Conservation (phyloP, 78 protist genomes). For the Dictyostelium capitatum region DNA sequence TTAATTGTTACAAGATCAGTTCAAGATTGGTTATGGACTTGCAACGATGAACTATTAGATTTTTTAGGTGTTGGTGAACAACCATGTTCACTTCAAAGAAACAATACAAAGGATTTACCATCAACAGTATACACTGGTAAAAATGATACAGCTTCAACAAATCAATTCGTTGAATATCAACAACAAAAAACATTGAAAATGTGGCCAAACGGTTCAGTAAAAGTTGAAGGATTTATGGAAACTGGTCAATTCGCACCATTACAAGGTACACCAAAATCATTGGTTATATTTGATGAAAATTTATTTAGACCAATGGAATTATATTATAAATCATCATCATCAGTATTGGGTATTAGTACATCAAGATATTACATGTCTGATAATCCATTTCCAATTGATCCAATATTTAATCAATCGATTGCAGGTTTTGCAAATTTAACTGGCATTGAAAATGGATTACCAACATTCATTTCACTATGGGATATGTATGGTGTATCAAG, state of each 20-base stretch:
- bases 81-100: constrained; percentile 27
- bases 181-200: background rate
- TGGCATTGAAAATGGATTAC: background rate
- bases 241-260: constrained; percentile 63
- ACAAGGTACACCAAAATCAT: background rate
- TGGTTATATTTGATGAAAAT: constrained; percentile 57
- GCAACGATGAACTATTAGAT: constrained; percentile 19
- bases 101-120: constrained; percentile 8
- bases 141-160: background rate
- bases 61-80: background rate
- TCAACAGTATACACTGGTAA: constrained; percentile 60
- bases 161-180: constrained; percentile 11
- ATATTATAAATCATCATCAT: background rate
- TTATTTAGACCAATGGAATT: constrained; percentile 18
- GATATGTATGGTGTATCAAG: constrained; percentile 60
- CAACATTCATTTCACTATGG: constrained; percentile 50
- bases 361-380: constrained; percentile 34
- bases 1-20: constrained; percentile 27
- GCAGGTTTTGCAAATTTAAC: constrained; percentile 53
- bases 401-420: background rate
- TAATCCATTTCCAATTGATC: constrained; percentile 28
- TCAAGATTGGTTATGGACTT: constrained; percentile 51
- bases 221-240: constrained; percentile 16
- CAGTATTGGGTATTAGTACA: constrained; percentile 18
- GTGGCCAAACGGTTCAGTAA: background rate